Evolutionary conservation across 768 basidiomycete species (phyloP), one percentile per base, ranked within the genome.

Genomic region (Kwoniella bestiolae): DNA sequence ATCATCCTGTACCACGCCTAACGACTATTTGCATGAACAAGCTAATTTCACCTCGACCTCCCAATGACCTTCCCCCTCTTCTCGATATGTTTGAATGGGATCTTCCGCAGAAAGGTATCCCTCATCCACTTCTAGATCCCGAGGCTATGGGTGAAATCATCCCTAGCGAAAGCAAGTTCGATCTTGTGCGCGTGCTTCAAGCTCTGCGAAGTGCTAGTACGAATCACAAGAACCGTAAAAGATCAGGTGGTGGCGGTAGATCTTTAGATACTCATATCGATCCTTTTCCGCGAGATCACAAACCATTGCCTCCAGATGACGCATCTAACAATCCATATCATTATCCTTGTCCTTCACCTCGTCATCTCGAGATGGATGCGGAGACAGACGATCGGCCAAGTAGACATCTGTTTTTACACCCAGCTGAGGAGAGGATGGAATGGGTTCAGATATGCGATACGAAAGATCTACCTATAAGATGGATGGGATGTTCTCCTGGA

Each of bases 351-450:
- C 77, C 74, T 14, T 74, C 73, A 21, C 79, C 77, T 2, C 62
- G 71, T 8, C 79, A 78, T 60, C 41, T 62, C 21, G 68, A 70
- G 28, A 59, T 65, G 38, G 45, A 41, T 9, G 49, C 47, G 31
- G 56, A 44, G 28, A 46, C 41, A 44, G 23, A 51, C 12, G 45
- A 16, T 34, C 61, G 56, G 50, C 63, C 64, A n/a, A 75, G 66
- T 35, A 63, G 75, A 18, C 70, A 64, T 21, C 11, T 79, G 14
- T 80, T 72, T 58, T 44, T 80, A 9, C 66, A 74, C 25, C 56
- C 78, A 16, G 75, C 75, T 18, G 79, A 79, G 32, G 73, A 78
- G 46, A 53, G 77, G 31, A 60, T 79, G 46, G 76, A 80, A 56
- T 80, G 75, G 76, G 60, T 63, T n/a, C 57, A 70, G 23, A 68